Conservation (phyloP, 805 yeast species). For the Wickerhamiella brachini region DNA sequence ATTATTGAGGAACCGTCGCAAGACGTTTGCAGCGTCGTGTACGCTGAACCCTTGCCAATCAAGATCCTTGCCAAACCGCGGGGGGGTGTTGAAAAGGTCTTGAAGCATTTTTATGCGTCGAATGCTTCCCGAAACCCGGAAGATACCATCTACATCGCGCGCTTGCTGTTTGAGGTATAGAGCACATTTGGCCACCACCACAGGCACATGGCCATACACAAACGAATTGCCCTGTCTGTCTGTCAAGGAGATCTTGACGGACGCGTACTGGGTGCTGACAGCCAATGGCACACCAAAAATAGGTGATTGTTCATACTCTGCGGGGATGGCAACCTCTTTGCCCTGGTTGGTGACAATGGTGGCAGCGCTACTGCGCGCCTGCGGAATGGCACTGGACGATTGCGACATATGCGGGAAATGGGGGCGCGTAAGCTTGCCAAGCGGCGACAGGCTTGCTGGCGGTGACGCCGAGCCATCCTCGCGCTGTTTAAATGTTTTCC, state of each 20-base stretch:
- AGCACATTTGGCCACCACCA: conserved; percentile 93
- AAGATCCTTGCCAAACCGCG: conserved; percentile 75
- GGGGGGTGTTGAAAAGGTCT: conserved; percentile 69
- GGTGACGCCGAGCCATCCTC: conserved; percentile 4
- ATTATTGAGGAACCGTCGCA: conserved; percentile 73
- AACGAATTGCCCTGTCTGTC: conserved; percentile 44
- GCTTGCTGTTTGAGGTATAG: conserved; percentile 60
- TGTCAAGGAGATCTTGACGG: conserved; percentile 57
- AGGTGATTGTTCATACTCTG: conserved; percentile 19
- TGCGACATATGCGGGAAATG: conserved; percentile 26
- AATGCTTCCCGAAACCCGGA: conserved; percentile 83
- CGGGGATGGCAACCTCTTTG: conserved; percentile 8
- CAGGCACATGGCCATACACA: conserved; percentile 79
- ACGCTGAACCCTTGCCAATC: conserved; percentile 91
- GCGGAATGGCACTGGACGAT: conserved; percentile 21
- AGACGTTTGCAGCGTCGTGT: conserved; percentile 88
- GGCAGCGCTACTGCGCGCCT: not conserved
- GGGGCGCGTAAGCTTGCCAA: conserved; percentile 19
- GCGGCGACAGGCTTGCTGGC: not conserved
- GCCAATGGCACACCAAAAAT: conserved; percentile 74
- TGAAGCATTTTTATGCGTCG: conserved; percentile 81
- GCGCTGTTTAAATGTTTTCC: conserved; percentile 28
- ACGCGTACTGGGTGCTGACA: conserved; percentile 59
- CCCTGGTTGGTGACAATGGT: conserved; percentile 10
- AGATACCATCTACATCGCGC: conserved; percentile 75